Conservation (phyloP, 495 filamentous ascomycete genomes). For the Neurospora tetraspora region DNA sequence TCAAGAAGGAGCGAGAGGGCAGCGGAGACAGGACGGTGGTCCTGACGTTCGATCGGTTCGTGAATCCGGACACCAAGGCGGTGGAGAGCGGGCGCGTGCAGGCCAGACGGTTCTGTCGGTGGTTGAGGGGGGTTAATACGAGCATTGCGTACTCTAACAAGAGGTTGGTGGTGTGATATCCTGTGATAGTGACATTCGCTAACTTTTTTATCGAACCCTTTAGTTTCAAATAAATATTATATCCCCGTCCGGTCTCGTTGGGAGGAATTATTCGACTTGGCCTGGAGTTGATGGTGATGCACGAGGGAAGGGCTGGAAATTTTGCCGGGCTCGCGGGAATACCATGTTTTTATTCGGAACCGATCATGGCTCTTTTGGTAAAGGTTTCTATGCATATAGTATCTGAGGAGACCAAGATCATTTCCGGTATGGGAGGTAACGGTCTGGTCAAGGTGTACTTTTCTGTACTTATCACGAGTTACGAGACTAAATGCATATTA, state of each 20-base stretch:
- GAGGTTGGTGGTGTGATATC: neutral
- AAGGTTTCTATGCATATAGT: neutral
- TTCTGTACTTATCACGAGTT: neutral
- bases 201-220: neutral
- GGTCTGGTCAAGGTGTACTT: neutral
- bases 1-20: neutral
- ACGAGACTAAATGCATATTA: neutral
- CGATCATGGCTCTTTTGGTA: neutral
- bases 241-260: neutral
- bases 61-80: constrained; percentile 1
- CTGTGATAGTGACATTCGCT: neutral
- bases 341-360: neutral
- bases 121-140: constrained; percentile 19
- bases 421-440: neutral
- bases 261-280: neutral
- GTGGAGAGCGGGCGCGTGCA: constrained; percentile 23
- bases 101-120: constrained; percentile 21
- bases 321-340: neutral
- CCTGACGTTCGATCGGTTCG: neutral
- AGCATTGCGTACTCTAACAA: constrained; percentile 8
- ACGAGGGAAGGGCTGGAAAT: neutral
- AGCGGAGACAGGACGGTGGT: constrained; percentile 6
- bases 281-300: neutral
- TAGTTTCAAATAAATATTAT: neutral
- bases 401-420: neutral